Base-by-base conservation (phyloP, 2,329 filamentous ascomycete genomes). In the Cladosporium phlei region DNA sequence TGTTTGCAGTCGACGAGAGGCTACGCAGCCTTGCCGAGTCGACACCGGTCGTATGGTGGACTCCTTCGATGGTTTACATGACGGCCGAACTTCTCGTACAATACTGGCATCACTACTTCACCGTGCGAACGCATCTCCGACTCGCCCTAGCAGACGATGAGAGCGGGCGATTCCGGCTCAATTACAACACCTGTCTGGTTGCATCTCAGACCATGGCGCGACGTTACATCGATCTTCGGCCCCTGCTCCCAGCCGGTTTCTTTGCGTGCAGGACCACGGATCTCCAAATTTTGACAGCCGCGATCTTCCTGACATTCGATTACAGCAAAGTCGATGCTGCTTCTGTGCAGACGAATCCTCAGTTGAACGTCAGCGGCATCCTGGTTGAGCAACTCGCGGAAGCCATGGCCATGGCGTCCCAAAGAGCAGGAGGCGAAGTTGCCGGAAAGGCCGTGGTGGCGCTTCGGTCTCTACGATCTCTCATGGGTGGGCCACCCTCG, bases 31-130 rank as follows among this genome's bases (percentile, higher is more conserved):
- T 64, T 29, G 55, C 56, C 16, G 52, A 55, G 10, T 20, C 51
- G 7, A 57, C 56, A 7, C 58, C 60, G 7, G 47, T 49, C 17
- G 51, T 51, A 11, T 58, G 58, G 52, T 56, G 52, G 52, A 21
- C 20, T 10, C 32, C 20, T 5, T 27, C 54, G 48, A 49, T 53
- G 49, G 50, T 29, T 2, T 10, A 39, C 3, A 46, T 42, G 39
- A 46, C 28, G 48, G 50, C n/a, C 48, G 48, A 52, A 19, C 38
- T 45, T 14, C 47, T 62, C 11, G 42, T 60, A 2, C 58, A 61
- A 24, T 60, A 56, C 38, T 60, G 55, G 52, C 50, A 57, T 43
- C 53, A 52, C 29, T 62, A 62, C 39, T 48, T 62, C 17, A 57
- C 52, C 1, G 50, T 51, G 4, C 49, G 59, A 19, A 46, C 54